Percentiles rank a stretch among this genome's conserved stretches.
phyloP scores from a whole-genome alignment of 2,329 filamentous ascomycete genomes.

The Hypoxylon sp. region DNA sequence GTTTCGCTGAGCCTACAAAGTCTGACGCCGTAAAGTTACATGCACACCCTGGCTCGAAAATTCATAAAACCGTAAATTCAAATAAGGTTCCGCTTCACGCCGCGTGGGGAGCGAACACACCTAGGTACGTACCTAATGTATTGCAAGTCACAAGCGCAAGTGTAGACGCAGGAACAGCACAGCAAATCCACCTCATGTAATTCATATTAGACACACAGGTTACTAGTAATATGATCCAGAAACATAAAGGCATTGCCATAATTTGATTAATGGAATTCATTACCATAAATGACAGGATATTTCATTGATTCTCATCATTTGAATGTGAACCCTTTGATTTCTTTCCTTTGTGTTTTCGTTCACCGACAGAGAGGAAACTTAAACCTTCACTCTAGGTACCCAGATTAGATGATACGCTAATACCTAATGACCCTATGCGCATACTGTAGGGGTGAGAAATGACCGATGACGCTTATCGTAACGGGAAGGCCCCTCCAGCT shows the following conservation, averaged over 20 bases:
- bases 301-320: neutral
- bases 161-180: conserved; percentile 41
- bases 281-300: neutral
- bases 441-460: neutral
- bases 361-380: conserved; percentile 9
- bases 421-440: no score
- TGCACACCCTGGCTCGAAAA: conserved; percentile 22
- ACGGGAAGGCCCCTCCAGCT: conserved; percentile 31
- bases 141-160: conserved; percentile 6
- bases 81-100: conserved; percentile 16
- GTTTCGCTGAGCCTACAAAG: conserved; percentile 22
- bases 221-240: neutral
- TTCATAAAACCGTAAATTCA: conserved; percentile 30
- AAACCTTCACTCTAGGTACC: conserved; percentile 11
- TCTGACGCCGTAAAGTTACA: conserved; percentile 28
- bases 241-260: neutral
- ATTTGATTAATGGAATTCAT: neutral
- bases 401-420: conserved; percentile 11
- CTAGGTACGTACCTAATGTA: conserved; percentile 10
- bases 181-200: conserved; percentile 8
- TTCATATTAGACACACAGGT: neutral
- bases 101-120: conserved; percentile 17
- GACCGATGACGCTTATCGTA: conserved; percentile 45
- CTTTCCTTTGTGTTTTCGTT: neutral
- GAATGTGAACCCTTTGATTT: neutral